Conservation (phyloP, 768 basidiomycete genomes). For the Tulasnella sp. region DNA sequence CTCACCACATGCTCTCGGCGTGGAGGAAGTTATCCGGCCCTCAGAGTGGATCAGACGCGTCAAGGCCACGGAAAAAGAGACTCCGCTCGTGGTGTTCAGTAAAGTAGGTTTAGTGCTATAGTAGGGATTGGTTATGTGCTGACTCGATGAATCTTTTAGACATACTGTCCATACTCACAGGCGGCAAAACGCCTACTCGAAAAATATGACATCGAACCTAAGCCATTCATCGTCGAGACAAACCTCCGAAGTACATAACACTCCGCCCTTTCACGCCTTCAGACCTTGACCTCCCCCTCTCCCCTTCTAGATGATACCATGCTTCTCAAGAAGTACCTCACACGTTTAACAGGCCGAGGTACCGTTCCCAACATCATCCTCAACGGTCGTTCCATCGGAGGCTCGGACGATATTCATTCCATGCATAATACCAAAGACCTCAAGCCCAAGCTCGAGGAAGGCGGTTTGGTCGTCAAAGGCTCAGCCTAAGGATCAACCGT, state of each 20-base stretch:
- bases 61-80: not conserved
- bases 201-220: conserved; percentile 1
- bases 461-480: conserved; percentile 3
- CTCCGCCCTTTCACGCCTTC: not conserved
- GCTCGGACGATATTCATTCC: conserved; percentile 5
- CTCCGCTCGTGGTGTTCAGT: conserved; percentile 11
- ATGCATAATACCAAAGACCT: not conserved
- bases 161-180: conserved; percentile 11
- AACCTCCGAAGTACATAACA: conserved; percentile 7
- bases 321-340: conserved; percentile 11
- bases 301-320: not conserved
- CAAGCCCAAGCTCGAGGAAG: not conserved
- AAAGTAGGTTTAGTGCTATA: not conserved
- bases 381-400: conserved; percentile 4
- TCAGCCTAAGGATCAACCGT: not conserved
- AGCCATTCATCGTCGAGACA: conserved; percentile 12
- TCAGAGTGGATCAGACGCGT: not conserved
- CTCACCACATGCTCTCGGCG: conserved; percentile 4
- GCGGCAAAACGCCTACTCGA: conserved; percentile 1
- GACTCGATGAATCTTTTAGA: not conserved
- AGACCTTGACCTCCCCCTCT: not conserved
- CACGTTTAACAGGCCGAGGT: not conserved
- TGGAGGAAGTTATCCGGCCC: not conserved
- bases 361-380: conserved; percentile 14
- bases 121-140: not conserved